phyloP scores from a whole-genome alignment of 345 rosid species.

The Eucalyptus curtisii region DNA sequence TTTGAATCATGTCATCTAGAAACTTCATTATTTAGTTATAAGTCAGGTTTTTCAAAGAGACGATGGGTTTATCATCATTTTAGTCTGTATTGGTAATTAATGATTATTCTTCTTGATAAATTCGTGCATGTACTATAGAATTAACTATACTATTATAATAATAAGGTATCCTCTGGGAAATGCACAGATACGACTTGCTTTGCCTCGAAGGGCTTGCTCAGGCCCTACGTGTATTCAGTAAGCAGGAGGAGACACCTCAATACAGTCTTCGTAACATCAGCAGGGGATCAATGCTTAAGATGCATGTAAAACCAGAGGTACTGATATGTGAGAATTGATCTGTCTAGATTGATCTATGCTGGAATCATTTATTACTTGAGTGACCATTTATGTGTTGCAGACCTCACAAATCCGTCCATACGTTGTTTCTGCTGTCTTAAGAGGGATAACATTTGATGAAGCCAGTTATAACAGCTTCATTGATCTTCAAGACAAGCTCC shows the following conservation, averaged over 20 bases:
- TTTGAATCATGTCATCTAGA: not conserved
- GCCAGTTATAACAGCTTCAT: constrained; percentile 89
- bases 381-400: constrained; percentile 32
- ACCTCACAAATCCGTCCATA: constrained; percentile 57
- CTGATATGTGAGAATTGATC: not conserved
- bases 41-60: not conserved
- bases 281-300: constrained; percentile 42
- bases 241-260: constrained; percentile 45
- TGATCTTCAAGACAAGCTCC: constrained; percentile 95
- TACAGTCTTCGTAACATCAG: constrained; percentile 18
- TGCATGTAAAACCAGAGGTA: constrained; percentile 75
- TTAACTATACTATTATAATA: not conserved
- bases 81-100: not conserved
- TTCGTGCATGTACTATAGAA: not conserved
- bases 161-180: not conserved
- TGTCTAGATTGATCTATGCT: not conserved
- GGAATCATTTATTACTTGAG: constrained; percentile 28
- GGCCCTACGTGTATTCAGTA: constrained; percentile 76
- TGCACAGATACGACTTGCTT: constrained; percentile 77
- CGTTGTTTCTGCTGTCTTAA: constrained; percentile 82
- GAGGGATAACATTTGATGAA: constrained; percentile 74
- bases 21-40: not conserved
- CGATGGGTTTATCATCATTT: not conserved
- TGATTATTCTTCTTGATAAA: not conserved
- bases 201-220: constrained; percentile 97